These are phyloP conservation scores for Salisapilia sapeloensis DNA, from an alignment of 352 stramenopile species.

Conservation along the genomic window DNA sequence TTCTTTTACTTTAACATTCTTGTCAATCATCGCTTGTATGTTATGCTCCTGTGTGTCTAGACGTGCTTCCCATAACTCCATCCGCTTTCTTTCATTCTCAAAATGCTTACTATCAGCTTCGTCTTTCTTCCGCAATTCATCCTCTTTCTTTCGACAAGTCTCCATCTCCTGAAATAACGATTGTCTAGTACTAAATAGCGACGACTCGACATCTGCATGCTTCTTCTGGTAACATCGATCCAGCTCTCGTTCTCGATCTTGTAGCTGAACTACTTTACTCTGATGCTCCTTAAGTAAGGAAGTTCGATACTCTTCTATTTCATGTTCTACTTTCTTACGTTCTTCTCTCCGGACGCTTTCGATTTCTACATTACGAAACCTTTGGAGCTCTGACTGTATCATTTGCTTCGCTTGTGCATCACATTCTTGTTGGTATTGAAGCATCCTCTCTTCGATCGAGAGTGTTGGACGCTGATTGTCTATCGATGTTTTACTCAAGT, in stretches of 20 bases:
- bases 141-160: conserved; percentile 25
- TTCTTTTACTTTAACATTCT: conserved; percentile 29
- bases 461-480: conserved; percentile 15
- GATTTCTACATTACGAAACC: conserved; percentile 32
- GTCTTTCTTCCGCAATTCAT: conserved; percentile 24
- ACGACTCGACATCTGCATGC: conserved; percentile 31
- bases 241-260: conserved; percentile 41
- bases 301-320: conserved; percentile 20
- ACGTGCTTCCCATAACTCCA: conserved; percentile 27
- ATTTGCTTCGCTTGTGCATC: conserved; percentile 34
- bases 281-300: conserved; percentile 30
- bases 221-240: conserved; percentile 31
- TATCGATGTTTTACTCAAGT: conserved; percentile 18
- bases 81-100: conserved; percentile 19
- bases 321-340: conserved; percentile 23
- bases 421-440: conserved; percentile 51
- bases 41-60: conserved; percentile 25
- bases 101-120: conserved; percentile 27
- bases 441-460: conserved; percentile 38
- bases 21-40: conserved; percentile 15
- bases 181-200: conserved; percentile 48
- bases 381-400: conserved; percentile 30
- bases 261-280: conserved; percentile 18
- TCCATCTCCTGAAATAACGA: conserved; percentile 50
- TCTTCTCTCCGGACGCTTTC: conserved; percentile 41